Base-by-base conservation (phyloP, 257 asterid genomes). In the Salvia rosmarinus region DNA sequence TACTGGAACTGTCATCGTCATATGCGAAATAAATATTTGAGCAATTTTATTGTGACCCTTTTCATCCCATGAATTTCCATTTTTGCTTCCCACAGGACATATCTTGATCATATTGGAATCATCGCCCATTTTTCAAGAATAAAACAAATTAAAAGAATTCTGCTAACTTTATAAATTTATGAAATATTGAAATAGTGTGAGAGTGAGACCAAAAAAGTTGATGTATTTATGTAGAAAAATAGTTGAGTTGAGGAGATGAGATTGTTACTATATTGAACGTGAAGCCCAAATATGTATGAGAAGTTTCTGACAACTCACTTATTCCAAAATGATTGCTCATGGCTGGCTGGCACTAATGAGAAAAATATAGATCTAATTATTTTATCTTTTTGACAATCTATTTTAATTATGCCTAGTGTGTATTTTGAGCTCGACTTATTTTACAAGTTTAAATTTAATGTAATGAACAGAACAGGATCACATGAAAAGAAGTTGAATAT, bases 11-110 rank as follows among this genome's bases (percentile, higher is more conserved):
- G n/a, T n/a, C n/a, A 32, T 32, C 73, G 13, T 64, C 83, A 58
- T n/a, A n/a, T 83, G 87, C 1, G 73, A 77, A 71, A 83, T 17
- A 49, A 83, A 83, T 46, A 83, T 80, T 64, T 75, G 85, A 21
- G 58, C 74, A 3, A 82, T 80, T 62, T 63, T 73, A n/a, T 4
- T 58, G 8, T 13, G 54, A 2, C 82, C 77, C 66, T 83, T 83
- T 72, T 80, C 85, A 54, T 83, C 85, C 83, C 87, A 83, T 9
- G 64, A 1, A 34, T 14, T 64, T 54, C 85, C 81, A 39, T 11
- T 21, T 19, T 52, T 74, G 69, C 68, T 69, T 55, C 87, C 87
- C 25, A 68, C 77, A 0, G 82, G 81, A 4, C 82, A 81, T 43
- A 80, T 71, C 64, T 80, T 77, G 71, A 82, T 77, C 0, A 73